Conservation (phyloP, 257 asterid genomes). For the Linaria vulgaris region DNA sequence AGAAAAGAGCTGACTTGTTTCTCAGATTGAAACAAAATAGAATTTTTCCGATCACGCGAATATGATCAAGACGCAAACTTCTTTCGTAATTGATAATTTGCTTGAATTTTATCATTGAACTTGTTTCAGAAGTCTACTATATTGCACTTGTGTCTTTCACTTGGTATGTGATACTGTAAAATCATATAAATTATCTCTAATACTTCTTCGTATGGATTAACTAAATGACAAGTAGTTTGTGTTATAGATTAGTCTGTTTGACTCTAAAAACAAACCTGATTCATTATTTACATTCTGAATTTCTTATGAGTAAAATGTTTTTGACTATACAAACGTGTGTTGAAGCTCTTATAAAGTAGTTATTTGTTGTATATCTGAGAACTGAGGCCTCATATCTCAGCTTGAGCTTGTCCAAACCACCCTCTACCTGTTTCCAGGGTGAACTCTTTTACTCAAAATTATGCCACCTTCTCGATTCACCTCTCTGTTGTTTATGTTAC, state of each 20-base stretch:
- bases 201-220: background rate
- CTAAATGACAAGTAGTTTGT: constrained; percentile 3
- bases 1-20: background rate
- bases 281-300: constrained; percentile 13
- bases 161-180: background rate
- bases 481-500: background rate
- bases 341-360: constrained; percentile 16
- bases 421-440: constrained; percentile 12
- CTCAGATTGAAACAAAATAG: background rate
- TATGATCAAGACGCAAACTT: background rate
- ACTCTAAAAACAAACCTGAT: constrained; percentile 7
- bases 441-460: constrained; percentile 5
- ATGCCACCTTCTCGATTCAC: constrained; percentile 7
- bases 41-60: background rate
- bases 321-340: background rate
- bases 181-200: background rate
- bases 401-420: constrained; percentile 19
- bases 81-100: constrained; percentile 1
- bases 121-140: background rate
- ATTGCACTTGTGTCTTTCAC: background rate
- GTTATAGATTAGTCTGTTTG: constrained; percentile 13
- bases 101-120: background rate
- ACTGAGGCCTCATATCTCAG: background rate
- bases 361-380: constrained; percentile 3
- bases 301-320: background rate